Evolutionary conservation across 805 yeast species (phyloP), one percentile per base, ranked within the genome.

Genomic region (Candida insectorum): DNA sequence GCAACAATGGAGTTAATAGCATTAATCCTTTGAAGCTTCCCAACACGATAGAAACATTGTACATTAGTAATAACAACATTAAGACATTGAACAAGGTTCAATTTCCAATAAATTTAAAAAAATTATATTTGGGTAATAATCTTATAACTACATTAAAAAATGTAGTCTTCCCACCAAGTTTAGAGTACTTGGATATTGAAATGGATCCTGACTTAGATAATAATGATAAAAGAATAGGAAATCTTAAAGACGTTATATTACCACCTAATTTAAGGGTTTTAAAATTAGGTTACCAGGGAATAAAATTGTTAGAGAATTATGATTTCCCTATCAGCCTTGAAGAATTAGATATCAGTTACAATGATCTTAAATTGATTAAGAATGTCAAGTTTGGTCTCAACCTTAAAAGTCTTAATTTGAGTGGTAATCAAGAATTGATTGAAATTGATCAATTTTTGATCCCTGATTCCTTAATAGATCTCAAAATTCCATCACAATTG

Each of bases 21-120:
- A 64, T 67, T 24, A 66, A 65, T 42, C 73, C 72, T 2, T 53
- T 67, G 31, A 62, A 62, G 36, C 51, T 67, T 17, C 72, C 73
- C 2, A 60, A 64, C 41, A 51, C 61, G 8, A 59, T 65, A 26
- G 62, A 62, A 41, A 51, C 44, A n/a, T 46, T 67, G 10, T 58
- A 58, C 37, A 51, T 67, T 44, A 52, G 54, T 24, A 47, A 60
- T 39, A 67, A 67, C 47, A 66, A 67, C 41, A 64, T 67, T 45
- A 67, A 67, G 40, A 66, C 73, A 2, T 48, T 67, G 24, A 67
- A 62, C 41, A 67, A 67, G 36, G 73, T 63, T 6, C 53, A 52
- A 30, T 60, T 67, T 34, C 73, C 73, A 6, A 20, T 53, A 7
- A 44, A 52, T 8, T 47, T 67, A 24, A 52, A 47, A 25, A 59